These are phyloP conservation scores for Erysimum cheiranthoides DNA, from an alignment of 345 rosid genomes.

Conservation along the genomic window DNA sequence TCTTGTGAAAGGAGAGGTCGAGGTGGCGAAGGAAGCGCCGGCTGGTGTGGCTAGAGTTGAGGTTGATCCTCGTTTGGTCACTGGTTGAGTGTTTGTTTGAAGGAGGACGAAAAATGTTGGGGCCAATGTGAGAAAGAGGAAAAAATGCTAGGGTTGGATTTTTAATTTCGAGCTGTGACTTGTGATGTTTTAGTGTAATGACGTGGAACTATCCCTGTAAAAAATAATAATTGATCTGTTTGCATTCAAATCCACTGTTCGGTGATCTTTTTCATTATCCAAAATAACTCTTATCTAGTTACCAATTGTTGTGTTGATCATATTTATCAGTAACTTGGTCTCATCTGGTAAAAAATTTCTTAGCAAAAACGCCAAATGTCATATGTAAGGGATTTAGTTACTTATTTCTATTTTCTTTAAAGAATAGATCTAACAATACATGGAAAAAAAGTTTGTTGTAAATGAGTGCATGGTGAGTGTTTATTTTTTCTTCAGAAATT, in stretches of 20 bases:
- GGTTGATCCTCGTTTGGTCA: slow-evolving; percentile 56
- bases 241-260: background rate
- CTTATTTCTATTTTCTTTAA: too few species aligned
- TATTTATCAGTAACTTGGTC: background rate
- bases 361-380: background rate
- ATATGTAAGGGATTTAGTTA: background rate
- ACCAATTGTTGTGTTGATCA: background rate
- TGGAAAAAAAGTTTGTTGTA: too few species aligned
- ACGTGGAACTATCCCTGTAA: slow-evolving; percentile 12
- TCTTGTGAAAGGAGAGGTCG: slow-evolving; percentile 62
- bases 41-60: slow-evolving; percentile 70
- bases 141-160: background rate
- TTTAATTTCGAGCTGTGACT: background rate
- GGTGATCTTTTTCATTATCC: background rate
- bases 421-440: too few species aligned
- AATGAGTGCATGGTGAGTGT: too few species aligned
- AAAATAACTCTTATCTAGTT: background rate
- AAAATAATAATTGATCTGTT: slow-evolving; percentile 11
- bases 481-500: background rate
- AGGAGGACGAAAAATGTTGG: background rate
- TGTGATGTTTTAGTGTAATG: slow-evolving; percentile 4
- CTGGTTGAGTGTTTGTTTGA: background rate
- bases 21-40: slow-evolving; percentile 59
- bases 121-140: background rate
- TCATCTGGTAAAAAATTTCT: background rate